phyloP scores from a whole-genome alignment of 345 rosid species.

The Hibiscus tridactylites region DNA sequence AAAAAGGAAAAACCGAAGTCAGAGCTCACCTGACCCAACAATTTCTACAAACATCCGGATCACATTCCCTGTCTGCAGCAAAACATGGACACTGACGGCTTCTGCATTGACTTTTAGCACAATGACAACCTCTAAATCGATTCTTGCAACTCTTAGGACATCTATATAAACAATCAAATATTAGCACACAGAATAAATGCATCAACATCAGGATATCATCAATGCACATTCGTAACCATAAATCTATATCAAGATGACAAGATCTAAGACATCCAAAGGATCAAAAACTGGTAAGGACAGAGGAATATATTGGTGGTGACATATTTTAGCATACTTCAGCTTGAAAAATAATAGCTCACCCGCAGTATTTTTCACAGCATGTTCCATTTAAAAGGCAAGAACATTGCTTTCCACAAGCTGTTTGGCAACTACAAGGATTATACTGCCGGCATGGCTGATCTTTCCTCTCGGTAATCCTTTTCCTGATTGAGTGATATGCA shows the following conservation, averaged over 20 bases:
- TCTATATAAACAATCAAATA: constrained; percentile 31
- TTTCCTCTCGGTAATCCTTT: constrained; percentile 80
- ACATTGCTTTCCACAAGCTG: constrained; percentile 93
- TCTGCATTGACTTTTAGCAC: constrained; percentile 99
- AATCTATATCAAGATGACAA: not conserved
- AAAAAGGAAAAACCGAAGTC: constrained; percentile 5
- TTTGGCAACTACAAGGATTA: constrained; percentile 91
- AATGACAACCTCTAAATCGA: constrained; percentile 98
- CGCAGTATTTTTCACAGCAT: constrained; percentile 99
- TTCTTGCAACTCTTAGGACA: constrained; percentile 35
- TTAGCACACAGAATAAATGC: constrained; percentile 13
- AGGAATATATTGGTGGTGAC: not conserved
- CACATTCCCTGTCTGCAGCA: constrained; percentile 99
- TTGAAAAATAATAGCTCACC: constrained; percentile 49
- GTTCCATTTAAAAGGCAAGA: constrained; percentile 86
- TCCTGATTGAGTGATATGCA: constrained; percentile 95
- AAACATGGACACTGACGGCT: constrained; percentile 99
- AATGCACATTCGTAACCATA: not conserved
- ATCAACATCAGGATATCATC: not conserved
- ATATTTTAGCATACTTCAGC: not conserved
- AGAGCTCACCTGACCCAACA: constrained; percentile 95
- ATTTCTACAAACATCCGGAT: constrained; percentile 98
- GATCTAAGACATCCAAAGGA: not conserved
- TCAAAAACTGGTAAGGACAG: not conserved
- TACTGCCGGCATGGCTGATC: constrained; percentile 99